Base-by-base conservation (phyloP, 129 eudicot species). In the Sambucus nigra region DNA sequence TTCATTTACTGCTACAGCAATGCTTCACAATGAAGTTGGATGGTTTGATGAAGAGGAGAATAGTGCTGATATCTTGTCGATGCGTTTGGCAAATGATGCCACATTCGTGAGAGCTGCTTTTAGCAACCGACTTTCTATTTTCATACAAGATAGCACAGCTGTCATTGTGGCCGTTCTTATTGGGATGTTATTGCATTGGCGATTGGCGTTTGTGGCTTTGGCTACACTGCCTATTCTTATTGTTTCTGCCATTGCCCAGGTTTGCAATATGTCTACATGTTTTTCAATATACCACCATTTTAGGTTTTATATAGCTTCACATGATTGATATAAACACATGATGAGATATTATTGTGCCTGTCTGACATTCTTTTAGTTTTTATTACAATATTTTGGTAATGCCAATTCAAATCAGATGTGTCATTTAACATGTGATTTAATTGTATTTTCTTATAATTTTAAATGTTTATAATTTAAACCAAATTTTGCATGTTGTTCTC, bases 41-140 rank as follows among this genome's bases (percentile, higher is more conserved):
- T 81, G 88, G 88, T 76, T 81, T 69, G 84, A 81, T 57, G 61
- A 81, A 42, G 75, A 69, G 20, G 75, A 69, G 48, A 81, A 81
- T 51, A 64, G 52, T 42, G 72, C 69, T 6, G 78, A 73, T 25
- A 70, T 20, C 17, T 63, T 81, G 53, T 66, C 80, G 55, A 57
- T 65, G 60, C 69, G 44, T 14, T 67, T 76, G 76, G 77, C 78
- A 17, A 66, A 73, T 67, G 88, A 81, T 63, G 84, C 88, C 26
- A 81, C 88, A 5, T 76, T 76, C 49, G 75, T 68, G 35, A 69
- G 84, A 25, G 75, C 78, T 44, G 80, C 73, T 66, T 76, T 81
- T 29, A 76, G 78, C 55, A 64, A 81, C 71, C 74, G 67, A 17
- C 73, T 76, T 54, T 67, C 75, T 54, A 41, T 59, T 16, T 15